These are phyloP conservation scores for Cyclanthera cordifolia DNA, from an alignment of 306 rosid genomes.

Conservation along the genomic window DNA sequence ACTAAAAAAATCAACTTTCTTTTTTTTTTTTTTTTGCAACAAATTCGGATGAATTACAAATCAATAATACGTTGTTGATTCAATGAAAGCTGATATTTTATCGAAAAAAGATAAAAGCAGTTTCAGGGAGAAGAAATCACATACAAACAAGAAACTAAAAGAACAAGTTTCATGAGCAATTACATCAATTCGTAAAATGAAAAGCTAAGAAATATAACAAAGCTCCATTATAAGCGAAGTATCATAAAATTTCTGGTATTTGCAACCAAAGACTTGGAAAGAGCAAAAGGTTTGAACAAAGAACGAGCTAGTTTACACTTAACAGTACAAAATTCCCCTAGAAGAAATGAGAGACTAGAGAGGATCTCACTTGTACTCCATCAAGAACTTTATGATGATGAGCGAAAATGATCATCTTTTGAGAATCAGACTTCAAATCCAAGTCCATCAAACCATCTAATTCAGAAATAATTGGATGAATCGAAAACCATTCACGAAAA, in stretches of 20 bases:
- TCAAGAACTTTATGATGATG: slow-evolving; percentile 94
- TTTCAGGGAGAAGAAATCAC: background rate
- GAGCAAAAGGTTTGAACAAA: slow-evolving; percentile 16
- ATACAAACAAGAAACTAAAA: background rate
- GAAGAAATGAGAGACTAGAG: background rate
- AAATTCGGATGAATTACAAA: too few relatives aligned
- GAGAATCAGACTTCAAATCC: slow-evolving; percentile 32
- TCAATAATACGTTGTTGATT: too few relatives aligned
- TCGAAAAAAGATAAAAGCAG: background rate
- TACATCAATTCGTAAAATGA: background rate
- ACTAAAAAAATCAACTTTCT: background rate
- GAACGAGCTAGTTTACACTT: background rate
- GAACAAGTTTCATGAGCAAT: background rate
- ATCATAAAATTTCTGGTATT: background rate
- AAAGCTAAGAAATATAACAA: background rate
- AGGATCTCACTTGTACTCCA: slow-evolving; percentile 58
- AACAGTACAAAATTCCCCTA: background rate
- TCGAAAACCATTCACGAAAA: slow-evolving; percentile 76
- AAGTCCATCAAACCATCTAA: slow-evolving; percentile 33
- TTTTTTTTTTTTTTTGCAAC: too few relatives aligned
- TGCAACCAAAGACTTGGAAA: slow-evolving; percentile 1
- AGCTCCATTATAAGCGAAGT: background rate
- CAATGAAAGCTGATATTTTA: background rate
- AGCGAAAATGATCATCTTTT: slow-evolving; percentile 81
- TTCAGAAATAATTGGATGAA: slow-evolving; percentile 63